phyloP scores from a whole-genome alignment of 208 protist genomes.

The Tetramitus jugosus region DNA sequence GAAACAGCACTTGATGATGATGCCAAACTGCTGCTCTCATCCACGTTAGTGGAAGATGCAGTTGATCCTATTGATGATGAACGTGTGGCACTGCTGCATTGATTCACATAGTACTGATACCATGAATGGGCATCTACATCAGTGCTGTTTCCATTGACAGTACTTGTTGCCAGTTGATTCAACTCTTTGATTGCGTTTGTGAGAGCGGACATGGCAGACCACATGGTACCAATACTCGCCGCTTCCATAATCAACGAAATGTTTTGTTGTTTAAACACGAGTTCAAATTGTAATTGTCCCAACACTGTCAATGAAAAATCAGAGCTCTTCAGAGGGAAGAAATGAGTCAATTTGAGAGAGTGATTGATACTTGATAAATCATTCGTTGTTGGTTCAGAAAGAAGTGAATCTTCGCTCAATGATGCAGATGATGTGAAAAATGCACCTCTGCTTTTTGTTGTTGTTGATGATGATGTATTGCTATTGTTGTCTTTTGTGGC shows the following conservation, averaged over 20 bases:
- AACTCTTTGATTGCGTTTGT: not conserved
- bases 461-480: no score
- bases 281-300: constrained; percentile 3
- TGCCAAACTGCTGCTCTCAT: no score
- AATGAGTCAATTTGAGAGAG: not conserved
- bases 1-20: no score
- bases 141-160: not conserved
- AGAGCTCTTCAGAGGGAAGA: not conserved
- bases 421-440: not conserved
- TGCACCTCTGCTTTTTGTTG: no score
- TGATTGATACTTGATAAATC: not conserved
- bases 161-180: not conserved
- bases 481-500: no score
- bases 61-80: not conserved
- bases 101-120: not conserved
- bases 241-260: not conserved
- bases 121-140: not conserved
- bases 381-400: not conserved
- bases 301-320: constrained; percentile 16
- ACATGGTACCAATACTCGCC: not conserved
- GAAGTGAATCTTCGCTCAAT: not conserved
- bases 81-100: not conserved
- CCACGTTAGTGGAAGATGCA: no score
- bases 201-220: not conserved
- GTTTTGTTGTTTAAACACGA: not conserved